Conservation (phyloP, 2,329 filamentous ascomycete genomes). For the Sporothrix sp. region DNA sequence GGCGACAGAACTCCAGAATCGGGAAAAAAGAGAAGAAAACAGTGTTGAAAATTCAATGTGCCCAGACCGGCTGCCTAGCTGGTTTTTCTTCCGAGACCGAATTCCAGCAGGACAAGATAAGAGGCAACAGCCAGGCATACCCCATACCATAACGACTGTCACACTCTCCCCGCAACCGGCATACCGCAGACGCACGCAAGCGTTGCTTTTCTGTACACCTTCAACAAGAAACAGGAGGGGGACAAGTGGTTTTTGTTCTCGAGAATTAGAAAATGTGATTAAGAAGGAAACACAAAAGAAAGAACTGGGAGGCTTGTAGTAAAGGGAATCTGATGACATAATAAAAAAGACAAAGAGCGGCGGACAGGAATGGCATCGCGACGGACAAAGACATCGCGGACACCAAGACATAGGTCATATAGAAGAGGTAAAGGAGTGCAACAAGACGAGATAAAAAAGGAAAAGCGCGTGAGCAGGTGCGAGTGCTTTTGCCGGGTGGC, state of each 20-base stretch:
- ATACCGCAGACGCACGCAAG: slow-evolving; percentile 1
- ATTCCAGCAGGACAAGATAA: no score
- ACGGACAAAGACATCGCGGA: slow-evolving; percentile 42
- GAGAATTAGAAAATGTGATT: slow-evolving; percentile 37
- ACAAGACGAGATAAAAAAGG: slow-evolving; percentile 6
- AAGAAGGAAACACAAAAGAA: slow-evolving; percentile 31
- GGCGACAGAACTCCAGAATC: slow-evolving; percentile 10
- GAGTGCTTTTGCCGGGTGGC: not conserved
- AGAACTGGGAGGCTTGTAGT: slow-evolving; percentile 34
- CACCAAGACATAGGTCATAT: slow-evolving; percentile 45
- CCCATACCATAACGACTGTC: no score
- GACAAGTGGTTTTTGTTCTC: slow-evolving; percentile 21
- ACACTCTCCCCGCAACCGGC: slow-evolving; percentile 1
- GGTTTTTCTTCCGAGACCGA: no score
- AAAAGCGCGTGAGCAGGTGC: not conserved
- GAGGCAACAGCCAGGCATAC: not conserved
- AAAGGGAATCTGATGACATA: slow-evolving; percentile 31
- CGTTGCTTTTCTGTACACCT: slow-evolving; percentile 9
- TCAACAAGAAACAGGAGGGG: slow-evolving; percentile 1
- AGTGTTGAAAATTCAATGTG: no score
- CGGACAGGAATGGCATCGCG: slow-evolving; percentile 46
- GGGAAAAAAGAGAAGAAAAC: no score
- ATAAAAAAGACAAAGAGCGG: slow-evolving; percentile 35
- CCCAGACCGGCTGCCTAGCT: no score
- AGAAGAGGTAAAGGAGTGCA: slow-evolving; percentile 21